These are phyloP conservation scores for Dittrichia graveolens DNA, from an alignment of 129 eudicot genomes.

Conservation along the genomic window DNA sequence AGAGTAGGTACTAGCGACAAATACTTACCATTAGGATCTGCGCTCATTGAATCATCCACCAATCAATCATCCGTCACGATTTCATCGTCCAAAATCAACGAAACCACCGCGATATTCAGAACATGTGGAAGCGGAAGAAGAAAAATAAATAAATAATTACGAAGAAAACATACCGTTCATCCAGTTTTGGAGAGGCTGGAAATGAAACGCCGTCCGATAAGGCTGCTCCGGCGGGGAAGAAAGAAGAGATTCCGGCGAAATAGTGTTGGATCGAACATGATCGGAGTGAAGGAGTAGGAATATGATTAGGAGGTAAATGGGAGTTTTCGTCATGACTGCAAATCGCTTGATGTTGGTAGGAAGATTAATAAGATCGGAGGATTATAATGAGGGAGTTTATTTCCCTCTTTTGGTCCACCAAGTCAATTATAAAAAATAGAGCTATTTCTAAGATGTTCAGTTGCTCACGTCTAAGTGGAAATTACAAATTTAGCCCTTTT, in stretches of 20 bases:
- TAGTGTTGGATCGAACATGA: constrained; percentile 28
- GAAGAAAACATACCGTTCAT: constrained; percentile 57
- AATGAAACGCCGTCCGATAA: constrained; percentile 45
- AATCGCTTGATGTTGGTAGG: too few species aligned
- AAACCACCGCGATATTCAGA: background rate
- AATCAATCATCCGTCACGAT: background rate
- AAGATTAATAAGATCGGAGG: too few species aligned
- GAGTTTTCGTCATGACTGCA: constrained; percentile 17
- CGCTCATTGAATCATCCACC: constrained; percentile 7
- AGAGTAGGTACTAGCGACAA: background rate
- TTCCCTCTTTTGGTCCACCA: too few species aligned
- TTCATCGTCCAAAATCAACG: constrained; percentile 16
- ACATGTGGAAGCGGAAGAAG: background rate
- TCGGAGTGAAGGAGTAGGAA: constrained; percentile 12
- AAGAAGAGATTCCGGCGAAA: constrained; percentile 10
- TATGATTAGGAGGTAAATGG: background rate
- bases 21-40: constrained; percentile 78
- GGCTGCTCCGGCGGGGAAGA: constrained; percentile 28
- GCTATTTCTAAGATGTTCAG: too few species aligned
- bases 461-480: too few species aligned
- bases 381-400: too few species aligned
- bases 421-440: too few species aligned
- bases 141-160: background rate
- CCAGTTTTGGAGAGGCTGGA: constrained; percentile 60
- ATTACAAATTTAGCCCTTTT: too few species aligned